Evolutionary conservation across 108 stramenopile genomes (phyloP), one percentile per base, ranked within the genome.

Genomic region (Epithemia pelagica): DNA sequence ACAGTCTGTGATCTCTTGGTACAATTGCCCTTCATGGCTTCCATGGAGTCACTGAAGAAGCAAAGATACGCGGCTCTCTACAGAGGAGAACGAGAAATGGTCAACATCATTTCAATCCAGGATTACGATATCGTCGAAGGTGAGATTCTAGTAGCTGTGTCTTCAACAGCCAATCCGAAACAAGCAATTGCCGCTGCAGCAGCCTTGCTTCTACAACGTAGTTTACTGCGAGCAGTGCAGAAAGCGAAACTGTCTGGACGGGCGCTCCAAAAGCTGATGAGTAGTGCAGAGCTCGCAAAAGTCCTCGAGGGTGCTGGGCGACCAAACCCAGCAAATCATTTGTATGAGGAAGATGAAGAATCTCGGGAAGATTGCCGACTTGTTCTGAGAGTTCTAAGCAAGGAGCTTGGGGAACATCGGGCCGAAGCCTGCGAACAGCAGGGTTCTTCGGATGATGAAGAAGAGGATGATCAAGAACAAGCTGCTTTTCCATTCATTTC

Each of bases 221-320:
- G 25, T 23, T 37, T 63, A 2, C 30, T 28, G 20, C 28, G 31
- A 21, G 62, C 62, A 8, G 62, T 63, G 10, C 30, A 51, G 21
- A 63, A 63, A 24, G 62, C 62, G n/a, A 31, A 33, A 24, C 24
- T 51, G n/a, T 25, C 30, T 33, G 62, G 62, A 51, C 30, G 62
- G 2, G 62, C 62, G 2, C 31, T 63, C 22, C 62, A 63, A 25
- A 25, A 25, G n/a, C 33, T 63, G 2, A 33, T 60, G 27, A 60
- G 28, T 2, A 60, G 59, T 27, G 59, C 59, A 19, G 8, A 60
- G 21, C 30, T 28, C 28, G 59, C 59, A 20, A 21, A 28, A 28
- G 59, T 60, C 5, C 37, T 46, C 37, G 37, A 46, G 15, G 37
- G 37, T 46, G 5, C 37, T 46, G 37, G 37, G 37, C 37, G 10